Evolutionary conservation across 2,329 filamentous ascomycete genomes (phyloP), one percentile per base, ranked within the genome.

Genomic region (Fusarium sp.): DNA sequence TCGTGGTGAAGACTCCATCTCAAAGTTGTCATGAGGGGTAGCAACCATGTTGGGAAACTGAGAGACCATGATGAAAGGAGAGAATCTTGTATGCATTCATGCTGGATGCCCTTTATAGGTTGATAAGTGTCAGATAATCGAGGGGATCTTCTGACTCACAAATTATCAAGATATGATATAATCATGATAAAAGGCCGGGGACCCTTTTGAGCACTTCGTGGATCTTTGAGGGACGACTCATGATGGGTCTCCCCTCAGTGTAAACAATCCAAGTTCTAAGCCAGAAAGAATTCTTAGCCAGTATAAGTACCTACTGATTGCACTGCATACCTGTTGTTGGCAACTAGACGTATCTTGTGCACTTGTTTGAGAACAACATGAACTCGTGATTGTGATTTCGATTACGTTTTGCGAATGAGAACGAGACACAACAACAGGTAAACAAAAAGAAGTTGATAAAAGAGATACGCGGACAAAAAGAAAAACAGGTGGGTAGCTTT

Each of bases 1-100:
- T 62, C 41, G n/a, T 28, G 24, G 18, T 64, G 28, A 22, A n/a
- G 26, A 12, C 28, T 28, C 14, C 33, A 35, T 63, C 22, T 63
- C 49, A 69, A 49, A 51, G 55, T 58, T 52, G 31, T 52, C 31
- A 52, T 52, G 31, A 56, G 26, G 55, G 55, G 39, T 57, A 41
- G 31, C 18, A 51, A 42, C 42, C 35, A 41, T 49, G 31, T 31
- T 28, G 26, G n/a, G 20, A 41, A n/a, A 26, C 20, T 28, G 24
- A 28, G n/a, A 26, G 51, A 39, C 20, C 24, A 41, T 18, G 35
- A 41, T n/a, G 26, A 28, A 41, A 41, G 15, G 8, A 28, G 20
- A 39, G n/a, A 14, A 5, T 10, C 6, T 18, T 39, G 35, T n/a
- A 41, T 55, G 20, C n/a, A 28, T 41, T 17, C 22, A n/a, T 55